Percentiles rank a stretch among this genome's conserved stretches.
phyloP scores from a whole-genome alignment of 1,284 basidiomycete species.

The Cutaneotrichosporon dermatis region DNA sequence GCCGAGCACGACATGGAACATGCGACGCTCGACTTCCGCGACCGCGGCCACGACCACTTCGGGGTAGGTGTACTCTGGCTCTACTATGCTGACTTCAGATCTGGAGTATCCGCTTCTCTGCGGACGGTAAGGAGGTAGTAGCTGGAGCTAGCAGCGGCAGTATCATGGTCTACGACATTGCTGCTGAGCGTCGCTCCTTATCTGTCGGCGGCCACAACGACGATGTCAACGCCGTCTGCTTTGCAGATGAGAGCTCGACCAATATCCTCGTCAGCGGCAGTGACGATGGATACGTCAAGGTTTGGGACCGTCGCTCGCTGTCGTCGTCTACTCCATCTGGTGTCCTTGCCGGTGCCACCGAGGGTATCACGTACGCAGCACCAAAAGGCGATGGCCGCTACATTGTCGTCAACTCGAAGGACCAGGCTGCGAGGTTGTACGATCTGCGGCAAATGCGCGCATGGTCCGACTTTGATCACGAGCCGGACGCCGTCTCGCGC shows the following conservation, averaged over 20 bases:
- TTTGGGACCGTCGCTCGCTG: constrained; percentile 93
- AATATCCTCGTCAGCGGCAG: constrained; percentile 92
- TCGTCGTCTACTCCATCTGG: constrained; percentile 79
- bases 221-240: constrained; percentile 95
- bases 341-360: constrained; percentile 88
- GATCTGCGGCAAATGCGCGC: constrained; percentile 89
- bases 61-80: constrained; percentile 45
- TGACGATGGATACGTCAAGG: constrained; percentile 89
- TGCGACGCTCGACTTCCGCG: constrained; percentile 63
- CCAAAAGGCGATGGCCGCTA: constrained; percentile 89
- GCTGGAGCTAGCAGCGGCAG: constrained; percentile 52
- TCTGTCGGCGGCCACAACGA: constrained; percentile 78
- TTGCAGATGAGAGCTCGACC: constrained; percentile 85
- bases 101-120: constrained; percentile 91
- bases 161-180: constrained; percentile 78
- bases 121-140: constrained; percentile 86
- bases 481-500: constrained; percentile 49
- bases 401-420: constrained; percentile 95
- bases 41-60: constrained; percentile 52
- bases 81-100: constrained; percentile 52
- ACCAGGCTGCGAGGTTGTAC: constrained; percentile 88
- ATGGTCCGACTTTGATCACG: constrained; percentile 62
- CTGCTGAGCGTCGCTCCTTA: constrained; percentile 71
- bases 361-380: constrained; percentile 85
- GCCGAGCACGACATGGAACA: constrained; percentile 66